phyloP scores from a whole-genome alignment of 2,329 filamentous ascomycete species.

The Colletotrichum filicis region DNA sequence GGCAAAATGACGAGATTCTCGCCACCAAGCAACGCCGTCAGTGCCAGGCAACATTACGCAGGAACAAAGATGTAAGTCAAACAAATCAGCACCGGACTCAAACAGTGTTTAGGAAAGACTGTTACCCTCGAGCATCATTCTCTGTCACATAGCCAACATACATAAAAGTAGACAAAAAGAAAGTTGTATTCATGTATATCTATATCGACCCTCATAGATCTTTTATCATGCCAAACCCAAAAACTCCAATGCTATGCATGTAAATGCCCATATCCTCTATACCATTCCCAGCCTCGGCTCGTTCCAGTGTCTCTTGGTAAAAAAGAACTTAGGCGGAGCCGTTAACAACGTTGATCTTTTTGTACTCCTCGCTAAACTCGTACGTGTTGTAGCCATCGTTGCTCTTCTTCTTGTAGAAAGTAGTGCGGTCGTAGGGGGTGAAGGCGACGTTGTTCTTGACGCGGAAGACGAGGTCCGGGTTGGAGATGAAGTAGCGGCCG shows the following conservation, averaged over 20 bases:
- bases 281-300: background rate
- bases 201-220: background rate
- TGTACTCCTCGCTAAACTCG: constrained; percentile 39
- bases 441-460: constrained; percentile 49
- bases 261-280: background rate
- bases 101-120: background rate
- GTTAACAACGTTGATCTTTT: constrained; percentile 21
- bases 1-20: too few relatives aligned
- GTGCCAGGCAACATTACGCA: too few relatives aligned
- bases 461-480: constrained; percentile 55
- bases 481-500: constrained; percentile 51
- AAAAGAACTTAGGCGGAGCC: constrained; percentile 7
- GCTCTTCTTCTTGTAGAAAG: constrained; percentile 49
- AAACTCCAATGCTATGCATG: background rate
- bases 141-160: background rate
- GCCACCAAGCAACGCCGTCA: too few relatives aligned
- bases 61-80: background rate
- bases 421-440: constrained; percentile 48
- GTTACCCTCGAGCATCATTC: background rate
- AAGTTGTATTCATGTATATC: background rate
- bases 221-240: background rate
- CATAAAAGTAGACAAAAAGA: background rate
- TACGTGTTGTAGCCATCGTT: constrained; percentile 44
- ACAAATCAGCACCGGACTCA: background rate
- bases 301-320: background rate